Evolutionary conservation across 192 early-diverging fungal genomes (phyloP).

Genomic region (Mortierella antarctica): DNA sequence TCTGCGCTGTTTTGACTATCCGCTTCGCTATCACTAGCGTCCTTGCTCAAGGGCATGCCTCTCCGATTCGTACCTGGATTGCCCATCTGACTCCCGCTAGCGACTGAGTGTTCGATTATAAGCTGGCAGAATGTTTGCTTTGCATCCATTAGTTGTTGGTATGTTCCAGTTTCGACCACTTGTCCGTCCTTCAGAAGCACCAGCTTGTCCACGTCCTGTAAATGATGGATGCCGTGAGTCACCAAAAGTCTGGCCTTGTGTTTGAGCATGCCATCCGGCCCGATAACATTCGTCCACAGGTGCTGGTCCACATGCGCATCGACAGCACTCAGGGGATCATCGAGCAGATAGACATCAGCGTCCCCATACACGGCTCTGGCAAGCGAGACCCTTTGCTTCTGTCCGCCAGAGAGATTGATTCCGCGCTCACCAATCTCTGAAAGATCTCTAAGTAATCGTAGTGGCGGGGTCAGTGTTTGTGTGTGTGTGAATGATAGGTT

Average conservation of each 20-base stretch:
- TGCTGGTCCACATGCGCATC: conserved; percentile 60
- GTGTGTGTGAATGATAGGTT: no score
- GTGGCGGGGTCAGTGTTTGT: no score
- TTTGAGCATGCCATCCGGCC: conserved; percentile 27
- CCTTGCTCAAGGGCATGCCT: no score
- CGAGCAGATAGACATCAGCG: conserved; percentile 78
- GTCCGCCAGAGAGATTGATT: conserved; percentile 72
- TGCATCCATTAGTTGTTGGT: conserved; percentile 57
- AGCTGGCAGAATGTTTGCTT: conserved; percentile 51
- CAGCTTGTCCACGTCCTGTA: conserved; percentile 58
- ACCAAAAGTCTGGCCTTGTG: conserved; percentile 73
- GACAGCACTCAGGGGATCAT: conserved; percentile 82
- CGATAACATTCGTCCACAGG: conserved; percentile 56
- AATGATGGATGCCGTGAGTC: conserved; percentile 59
- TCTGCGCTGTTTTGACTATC: neutral
- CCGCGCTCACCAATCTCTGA: conserved; percentile 77
- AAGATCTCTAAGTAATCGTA: no score
- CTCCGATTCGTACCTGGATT: no score
- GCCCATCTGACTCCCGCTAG: no score
- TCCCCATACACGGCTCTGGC: conserved; percentile 82
- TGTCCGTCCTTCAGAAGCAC: conserved; percentile 56
- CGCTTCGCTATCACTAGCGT: neutral
- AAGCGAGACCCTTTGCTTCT: conserved; percentile 81
- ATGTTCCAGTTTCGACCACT: conserved; percentile 64
- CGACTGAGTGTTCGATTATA: conserved; percentile 39